Base-by-base conservation (phyloP, 345 rosid genomes). In the Mallotus nudiflorus region DNA sequence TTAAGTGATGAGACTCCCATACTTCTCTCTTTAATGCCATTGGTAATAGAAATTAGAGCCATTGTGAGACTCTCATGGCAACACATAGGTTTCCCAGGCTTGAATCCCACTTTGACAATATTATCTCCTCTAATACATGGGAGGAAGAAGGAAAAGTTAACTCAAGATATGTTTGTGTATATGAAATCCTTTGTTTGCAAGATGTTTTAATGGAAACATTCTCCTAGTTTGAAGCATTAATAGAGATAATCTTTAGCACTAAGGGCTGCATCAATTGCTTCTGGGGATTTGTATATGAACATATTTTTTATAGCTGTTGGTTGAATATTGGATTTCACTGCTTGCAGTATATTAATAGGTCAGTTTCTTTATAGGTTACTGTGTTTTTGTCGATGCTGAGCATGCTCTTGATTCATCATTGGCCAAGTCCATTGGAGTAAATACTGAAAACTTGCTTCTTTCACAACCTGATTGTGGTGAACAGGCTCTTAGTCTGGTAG, bases 401-500 rank as follows among this genome's bases (percentile, higher is more conserved):
- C 98, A 96, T 87, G 97, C 99, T 67, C 99, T 96, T 81, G 99
- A 96, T 78, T 81, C 97, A 50, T 78, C 93, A 37, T 69, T 92
- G 18, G 99, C 97, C 33, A 73, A 91, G 75, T 78, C 91, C 68
- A 91, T 92, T 24, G 98, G 99, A 20, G 99, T 96, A 57, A 87
- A 88, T 72, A 96, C 99, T 3, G 87, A 91, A 73, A 91, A 92
- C 66, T 87, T 96, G 66, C 98, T 96, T 79, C 88, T 96, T 44
- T 89, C 98, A 0, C 99, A 96, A 76, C 99, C 99, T 69, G 98
- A 92, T 77, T 91, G 94, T 79, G 99, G 99, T 0, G 99, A 96
- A 77, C 98, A 96, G 68, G 99, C 98, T 40, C 92, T 96, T 19
- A 85, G 99, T 82, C 91, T 91, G 72, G 99, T 96, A 50, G 98